Evolutionary conservation across 352 stramenopile species (phyloP).

Genomic region (Globisporangium canariense): DNA sequence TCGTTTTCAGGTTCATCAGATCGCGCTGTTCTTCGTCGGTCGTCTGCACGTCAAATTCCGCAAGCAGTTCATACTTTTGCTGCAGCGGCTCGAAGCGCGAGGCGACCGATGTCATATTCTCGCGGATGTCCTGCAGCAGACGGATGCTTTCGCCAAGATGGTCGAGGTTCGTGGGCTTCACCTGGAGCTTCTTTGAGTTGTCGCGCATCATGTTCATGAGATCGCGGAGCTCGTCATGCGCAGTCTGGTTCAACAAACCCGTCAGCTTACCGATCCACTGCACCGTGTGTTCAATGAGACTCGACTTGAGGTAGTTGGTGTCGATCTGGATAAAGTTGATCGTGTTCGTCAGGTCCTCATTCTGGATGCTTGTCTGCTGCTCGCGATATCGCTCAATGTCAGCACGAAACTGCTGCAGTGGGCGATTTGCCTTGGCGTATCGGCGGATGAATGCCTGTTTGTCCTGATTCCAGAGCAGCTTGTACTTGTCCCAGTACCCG

Average conservation of each 20-base stretch:
- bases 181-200: conserved; percentile 80
- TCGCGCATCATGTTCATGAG: conserved; percentile 88
- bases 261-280: conserved; percentile 93
- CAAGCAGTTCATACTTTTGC: conserved; percentile 83
- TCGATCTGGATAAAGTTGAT: conserved; percentile 97
- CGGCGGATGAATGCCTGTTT: conserved; percentile 94
- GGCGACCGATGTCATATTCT: conserved; percentile 60
- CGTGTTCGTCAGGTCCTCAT: conserved; percentile 89
- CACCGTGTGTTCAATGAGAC: conserved; percentile 89
- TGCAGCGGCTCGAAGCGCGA: conserved; percentile 83
- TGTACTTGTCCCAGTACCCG: conserved; percentile 95
- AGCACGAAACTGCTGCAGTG: conserved; percentile 89
- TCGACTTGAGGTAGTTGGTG: conserved; percentile 90
- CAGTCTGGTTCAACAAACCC: conserved; percentile 90
- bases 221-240: conserved; percentile 81
- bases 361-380: conserved; percentile 90
- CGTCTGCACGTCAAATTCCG: conserved; percentile 88
- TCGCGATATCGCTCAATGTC: conserved; percentile 92
- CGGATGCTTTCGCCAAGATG: conserved; percentile 91
- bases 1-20: conserved; percentile 55
- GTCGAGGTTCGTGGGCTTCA: conserved; percentile 86
- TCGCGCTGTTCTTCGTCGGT: conserved; percentile 84
- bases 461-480: conserved; percentile 92
- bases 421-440: conserved; percentile 94
- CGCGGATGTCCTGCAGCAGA: conserved; percentile 86